phyloP scores from a whole-genome alignment of 495 filamentous ascomycete genomes.

The Aspergillus sclerotioniger region DNA sequence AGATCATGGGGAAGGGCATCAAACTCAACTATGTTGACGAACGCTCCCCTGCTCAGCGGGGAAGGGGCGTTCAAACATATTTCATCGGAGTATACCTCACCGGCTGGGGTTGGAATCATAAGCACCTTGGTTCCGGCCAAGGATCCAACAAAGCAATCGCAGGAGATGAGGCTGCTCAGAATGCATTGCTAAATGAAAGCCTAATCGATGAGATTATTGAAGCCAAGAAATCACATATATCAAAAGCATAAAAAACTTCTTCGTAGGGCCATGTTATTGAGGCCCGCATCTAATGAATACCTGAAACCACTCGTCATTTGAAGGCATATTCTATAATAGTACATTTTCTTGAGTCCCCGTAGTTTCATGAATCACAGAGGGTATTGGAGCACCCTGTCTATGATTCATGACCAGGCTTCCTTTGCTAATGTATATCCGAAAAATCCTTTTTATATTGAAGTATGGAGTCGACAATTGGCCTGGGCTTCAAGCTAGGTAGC shows the following conservation, averaged over 20 bases:
- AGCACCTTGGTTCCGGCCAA: conserved; percentile 63
- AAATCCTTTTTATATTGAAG: too few relatives aligned
- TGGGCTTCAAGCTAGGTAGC: too few relatives aligned
- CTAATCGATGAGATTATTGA: conserved; percentile 52
- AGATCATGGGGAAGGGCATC: conserved; percentile 57
- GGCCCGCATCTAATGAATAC: too few relatives aligned
- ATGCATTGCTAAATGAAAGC: conserved; percentile 60
- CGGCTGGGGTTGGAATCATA: conserved; percentile 67
- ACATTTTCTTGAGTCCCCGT: too few relatives aligned
- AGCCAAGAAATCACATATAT: conserved; percentile 1
- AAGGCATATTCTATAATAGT: too few relatives aligned
- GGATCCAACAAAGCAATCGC: conserved; percentile 72
- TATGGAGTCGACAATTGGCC: too few relatives aligned
- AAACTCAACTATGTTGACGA: conserved; percentile 66
- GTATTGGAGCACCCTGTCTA: too few relatives aligned
- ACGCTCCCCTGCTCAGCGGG: conserved; percentile 48
- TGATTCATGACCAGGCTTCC: too few relatives aligned
- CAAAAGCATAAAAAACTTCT: not conserved
- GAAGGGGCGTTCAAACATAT: conserved; percentile 56
- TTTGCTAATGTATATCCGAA: too few relatives aligned
- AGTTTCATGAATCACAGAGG: too few relatives aligned
- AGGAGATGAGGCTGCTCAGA: conserved; percentile 64
- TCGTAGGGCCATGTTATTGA: too few relatives aligned
- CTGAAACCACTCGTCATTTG: too few relatives aligned
- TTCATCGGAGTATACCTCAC: conserved; percentile 71